Percentiles rank a stretch among this genome's conserved stretches.
phyloP scores from a whole-genome alignment of 495 filamentous ascomycete genomes.

The Penicillium mononematosum region DNA sequence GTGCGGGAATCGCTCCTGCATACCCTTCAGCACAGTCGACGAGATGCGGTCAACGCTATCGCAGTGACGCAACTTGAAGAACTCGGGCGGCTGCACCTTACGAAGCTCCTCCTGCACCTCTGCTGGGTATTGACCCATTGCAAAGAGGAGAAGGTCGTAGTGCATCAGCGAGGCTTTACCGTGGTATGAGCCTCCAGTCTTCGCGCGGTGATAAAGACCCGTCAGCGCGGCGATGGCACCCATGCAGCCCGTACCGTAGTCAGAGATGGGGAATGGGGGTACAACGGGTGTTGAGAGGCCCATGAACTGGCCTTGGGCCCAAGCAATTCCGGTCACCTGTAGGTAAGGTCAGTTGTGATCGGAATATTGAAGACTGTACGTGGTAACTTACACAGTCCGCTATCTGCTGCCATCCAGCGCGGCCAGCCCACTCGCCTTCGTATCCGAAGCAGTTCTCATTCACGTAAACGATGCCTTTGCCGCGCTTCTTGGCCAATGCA shows the following conservation, averaged over 20 bases:
- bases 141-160: constrained; percentile 68
- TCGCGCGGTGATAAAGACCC: constrained; percentile 62
- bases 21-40: constrained; percentile 59
- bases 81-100: constrained; percentile 52
- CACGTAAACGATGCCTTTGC: constrained; percentile 66
- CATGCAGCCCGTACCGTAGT: constrained; percentile 73
- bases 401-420: constrained; percentile 58
- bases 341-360: constrained; percentile 30
- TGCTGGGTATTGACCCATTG: constrained; percentile 57
- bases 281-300: constrained; percentile 67
- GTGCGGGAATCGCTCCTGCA: constrained; percentile 51
- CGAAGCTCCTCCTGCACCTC: constrained; percentile 57
- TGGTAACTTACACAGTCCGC: constrained; percentile 46
- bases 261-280: constrained; percentile 77
- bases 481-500: constrained; percentile 49
- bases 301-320: constrained; percentile 74
- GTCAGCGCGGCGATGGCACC: constrained; percentile 63
- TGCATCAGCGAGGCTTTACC: constrained; percentile 63
- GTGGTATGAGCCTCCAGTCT: constrained; percentile 62
- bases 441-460: constrained; percentile 73
- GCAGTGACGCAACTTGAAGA: constrained; percentile 64
- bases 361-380: neutral
- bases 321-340: constrained; percentile 63
- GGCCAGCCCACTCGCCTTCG: constrained; percentile 47
- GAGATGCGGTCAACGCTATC: constrained; percentile 75